Percentiles rank a stretch among this genome's conserved stretches.
Evolutionary conservation across 2,329 filamentous ascomycete genomes (phyloP).

Genomic region (Shiraia bambusicola): DNA sequence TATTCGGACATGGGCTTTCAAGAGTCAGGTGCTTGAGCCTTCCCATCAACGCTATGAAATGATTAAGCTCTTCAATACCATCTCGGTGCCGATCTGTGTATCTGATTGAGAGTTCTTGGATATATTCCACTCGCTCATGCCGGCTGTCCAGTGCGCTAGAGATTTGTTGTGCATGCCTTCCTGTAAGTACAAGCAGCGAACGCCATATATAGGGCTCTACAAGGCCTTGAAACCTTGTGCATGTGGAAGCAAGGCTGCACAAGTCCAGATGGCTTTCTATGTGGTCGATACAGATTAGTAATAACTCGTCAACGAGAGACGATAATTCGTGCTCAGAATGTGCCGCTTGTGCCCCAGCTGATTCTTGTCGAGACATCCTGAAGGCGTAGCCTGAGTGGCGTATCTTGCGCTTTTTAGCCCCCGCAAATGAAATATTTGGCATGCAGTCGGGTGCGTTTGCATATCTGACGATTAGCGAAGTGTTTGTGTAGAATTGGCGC

Average conservation of each 20-base stretch:
- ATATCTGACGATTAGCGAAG: background rate
- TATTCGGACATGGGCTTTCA: slow-evolving; percentile 41
- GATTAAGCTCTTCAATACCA: slow-evolving; percentile 35
- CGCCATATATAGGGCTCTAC: slow-evolving; percentile 41
- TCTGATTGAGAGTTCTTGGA: slow-evolving; percentile 35
- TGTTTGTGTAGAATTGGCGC: background rate
- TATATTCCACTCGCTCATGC: slow-evolving; percentile 23
- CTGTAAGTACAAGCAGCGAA: slow-evolving; percentile 28
- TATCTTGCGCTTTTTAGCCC: slow-evolving; percentile 33
- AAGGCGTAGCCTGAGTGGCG: slow-evolving; percentile 28
- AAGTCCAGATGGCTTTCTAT: slow-evolving; percentile 25
- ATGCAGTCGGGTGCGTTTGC: slow-evolving; percentile 14
- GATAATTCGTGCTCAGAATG: slow-evolving; percentile 21
- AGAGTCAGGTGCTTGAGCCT: slow-evolving; percentile 35
- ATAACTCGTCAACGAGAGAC: slow-evolving; percentile 37
- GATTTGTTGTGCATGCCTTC: slow-evolving; percentile 27
- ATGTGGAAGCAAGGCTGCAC: slow-evolving; percentile 35
- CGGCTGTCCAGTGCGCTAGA: slow-evolving; percentile 25
- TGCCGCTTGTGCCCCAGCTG: slow-evolving; percentile 15
- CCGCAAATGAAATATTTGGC: slow-evolving; percentile 22
- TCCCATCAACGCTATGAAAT: slow-evolving; percentile 27
- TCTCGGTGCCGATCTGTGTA: slow-evolving; percentile 25
- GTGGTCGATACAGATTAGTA: slow-evolving; percentile 38
- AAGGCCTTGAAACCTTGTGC: slow-evolving; percentile 31
- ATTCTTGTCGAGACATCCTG: slow-evolving; percentile 21